These are phyloP conservation scores for Clonostachys chloroleuca DNA, from an alignment of 2,329 filamentous ascomycete genomes.

Conservation along the genomic window DNA sequence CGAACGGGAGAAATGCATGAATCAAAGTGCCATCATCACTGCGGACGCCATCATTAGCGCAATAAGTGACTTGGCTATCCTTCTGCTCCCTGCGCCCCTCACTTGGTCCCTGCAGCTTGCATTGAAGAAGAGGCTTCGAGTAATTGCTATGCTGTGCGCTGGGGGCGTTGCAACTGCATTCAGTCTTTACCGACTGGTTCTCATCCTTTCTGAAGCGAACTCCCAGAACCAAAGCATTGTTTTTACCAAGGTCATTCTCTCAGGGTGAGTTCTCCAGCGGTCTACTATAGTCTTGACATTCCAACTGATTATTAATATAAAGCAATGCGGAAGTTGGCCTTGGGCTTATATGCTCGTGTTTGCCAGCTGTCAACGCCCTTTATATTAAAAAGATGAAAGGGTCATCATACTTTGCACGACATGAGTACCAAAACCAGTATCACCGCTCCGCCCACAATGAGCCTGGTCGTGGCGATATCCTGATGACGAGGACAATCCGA, in stretches of 20 bases:
- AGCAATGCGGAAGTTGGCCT: conserved; percentile 22
- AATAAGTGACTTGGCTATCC: conserved; percentile 20
- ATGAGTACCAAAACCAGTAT: background rate
- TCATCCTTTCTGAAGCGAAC: conserved; percentile 14
- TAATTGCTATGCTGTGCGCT: conserved; percentile 18
- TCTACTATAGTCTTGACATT: background rate
- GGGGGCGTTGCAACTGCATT: conserved; percentile 22
- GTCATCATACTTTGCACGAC: conserved; percentile 10
- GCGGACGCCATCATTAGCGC: conserved; percentile 22
- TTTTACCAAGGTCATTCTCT: conserved; percentile 15
- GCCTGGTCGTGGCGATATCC: conserved; percentile 14
- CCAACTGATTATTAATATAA: background rate
- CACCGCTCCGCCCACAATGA: conserved; percentile 5
- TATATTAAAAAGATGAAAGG: conserved; percentile 7
- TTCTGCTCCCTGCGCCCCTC: conserved; percentile 20
- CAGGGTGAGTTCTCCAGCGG: conserved; percentile 8
- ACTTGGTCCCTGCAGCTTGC: conserved; percentile 23
- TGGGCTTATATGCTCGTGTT: conserved; percentile 21
- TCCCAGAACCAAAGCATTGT: conserved; percentile 16
- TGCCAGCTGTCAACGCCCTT: conserved; percentile 17
- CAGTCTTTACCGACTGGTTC: conserved; percentile 17
- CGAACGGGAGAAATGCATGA: conserved; percentile 19
- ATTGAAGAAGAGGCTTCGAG: conserved; percentile 16
- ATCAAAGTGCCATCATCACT: conserved; percentile 23
- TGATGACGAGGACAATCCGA: conserved; percentile 18